A percentile compares a stretch with the other conserved stretches of the same genome.
Evolutionary conservation across 73 alveolate species (phyloP).

Genomic region (Durusdinium trenchii): DNA sequence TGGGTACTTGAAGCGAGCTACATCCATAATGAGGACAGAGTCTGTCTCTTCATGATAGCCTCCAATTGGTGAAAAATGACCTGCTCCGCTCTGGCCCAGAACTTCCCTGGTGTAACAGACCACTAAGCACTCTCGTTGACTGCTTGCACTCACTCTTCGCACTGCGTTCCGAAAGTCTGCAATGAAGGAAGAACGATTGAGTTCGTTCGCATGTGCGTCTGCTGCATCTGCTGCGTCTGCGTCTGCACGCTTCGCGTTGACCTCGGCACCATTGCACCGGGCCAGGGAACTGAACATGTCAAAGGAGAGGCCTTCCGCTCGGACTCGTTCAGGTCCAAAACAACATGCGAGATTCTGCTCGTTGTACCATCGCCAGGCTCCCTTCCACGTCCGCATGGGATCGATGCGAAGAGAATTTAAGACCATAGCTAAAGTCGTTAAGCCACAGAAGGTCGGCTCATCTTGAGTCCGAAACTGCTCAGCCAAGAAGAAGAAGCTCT

Average conservation of each 20-base stretch:
- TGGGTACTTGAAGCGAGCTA: constrained; percentile 97
- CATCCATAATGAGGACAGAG: constrained; percentile 96
- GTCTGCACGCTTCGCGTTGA: neutral
- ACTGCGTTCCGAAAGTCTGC: constrained; percentile 58
- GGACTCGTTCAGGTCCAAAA: constrained; percentile 49
- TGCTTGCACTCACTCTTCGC: constrained; percentile 40
- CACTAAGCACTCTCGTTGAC: constrained; percentile 61
- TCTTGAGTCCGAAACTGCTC: constrained; percentile 97
- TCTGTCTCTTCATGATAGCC: constrained; percentile 93
- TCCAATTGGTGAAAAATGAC: constrained; percentile 97
- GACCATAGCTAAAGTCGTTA: constrained; percentile 97
- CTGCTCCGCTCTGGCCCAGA: constrained; percentile 96
- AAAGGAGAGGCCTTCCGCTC: constrained; percentile 78
- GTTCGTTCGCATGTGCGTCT: neutral
- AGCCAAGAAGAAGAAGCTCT: constrained; percentile 96
- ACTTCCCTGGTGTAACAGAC: constrained; percentile 95
- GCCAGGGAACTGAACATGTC: constrained; percentile 84
- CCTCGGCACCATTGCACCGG: constrained; percentile 91
- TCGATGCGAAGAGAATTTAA: constrained; percentile 96
- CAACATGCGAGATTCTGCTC: constrained; percentile 73
- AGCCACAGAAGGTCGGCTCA: constrained; percentile 96
- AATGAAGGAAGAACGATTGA: neutral
- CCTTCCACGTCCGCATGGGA: constrained; percentile 97
- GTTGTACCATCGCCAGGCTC: constrained; percentile 95
- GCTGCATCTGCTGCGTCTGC: neutral